phyloP scores from a whole-genome alignment of 2,329 filamentous ascomycete species.

The Claviceps citrina region DNA sequence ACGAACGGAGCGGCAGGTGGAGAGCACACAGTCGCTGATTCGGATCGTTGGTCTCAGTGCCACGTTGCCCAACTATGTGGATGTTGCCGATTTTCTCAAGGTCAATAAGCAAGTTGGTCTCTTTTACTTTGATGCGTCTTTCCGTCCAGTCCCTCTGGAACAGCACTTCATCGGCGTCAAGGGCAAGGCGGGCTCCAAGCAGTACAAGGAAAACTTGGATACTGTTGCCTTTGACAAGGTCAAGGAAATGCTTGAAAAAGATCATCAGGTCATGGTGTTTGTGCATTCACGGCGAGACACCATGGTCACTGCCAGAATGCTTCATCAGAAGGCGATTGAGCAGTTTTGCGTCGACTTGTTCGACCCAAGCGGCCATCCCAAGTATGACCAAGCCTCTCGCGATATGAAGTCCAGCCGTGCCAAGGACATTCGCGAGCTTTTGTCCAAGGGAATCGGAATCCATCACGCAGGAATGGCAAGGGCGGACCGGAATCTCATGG shows the following conservation, averaged over 20 bases:
- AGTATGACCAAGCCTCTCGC: conserved; percentile 62
- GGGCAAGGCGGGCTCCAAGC: conserved; percentile 68
- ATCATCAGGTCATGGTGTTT: conserved; percentile 99
- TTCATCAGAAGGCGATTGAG: conserved; percentile 76
- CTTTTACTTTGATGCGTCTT: conserved; percentile 94
- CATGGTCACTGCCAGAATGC: conserved; percentile 67
- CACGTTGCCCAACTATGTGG: conserved; percentile 88
- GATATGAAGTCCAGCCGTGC: conserved; percentile 80
- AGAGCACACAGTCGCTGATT: conserved; percentile 94
- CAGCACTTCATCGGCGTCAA: conserved; percentile 96
- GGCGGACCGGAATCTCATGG: conserved; percentile 88
- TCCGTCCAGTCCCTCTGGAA: conserved; percentile 86
- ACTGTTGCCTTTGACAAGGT: conserved; percentile 84
- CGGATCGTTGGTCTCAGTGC: conserved; percentile 91
- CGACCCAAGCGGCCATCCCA: conserved; percentile 62
- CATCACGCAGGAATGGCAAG: conserved; percentile 96
- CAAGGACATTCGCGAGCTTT: conserved; percentile 72
- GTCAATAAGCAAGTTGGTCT: conserved; percentile 86
- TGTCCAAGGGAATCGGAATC: conserved; percentile 81
- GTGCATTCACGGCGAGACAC: conserved; percentile 96
- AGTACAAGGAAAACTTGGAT: conserved; percentile 80
- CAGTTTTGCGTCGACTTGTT: conserved; percentile 68
- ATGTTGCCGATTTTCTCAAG: conserved; percentile 92
- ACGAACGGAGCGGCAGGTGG: conserved; percentile 86
- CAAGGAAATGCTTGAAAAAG: conserved; percentile 73